Percentiles rank a stretch among this genome's conserved stretches.
Conservation (phyloP, 2,329 filamentous ascomycete species). For the Aspergillus costaricaensis region DNA sequence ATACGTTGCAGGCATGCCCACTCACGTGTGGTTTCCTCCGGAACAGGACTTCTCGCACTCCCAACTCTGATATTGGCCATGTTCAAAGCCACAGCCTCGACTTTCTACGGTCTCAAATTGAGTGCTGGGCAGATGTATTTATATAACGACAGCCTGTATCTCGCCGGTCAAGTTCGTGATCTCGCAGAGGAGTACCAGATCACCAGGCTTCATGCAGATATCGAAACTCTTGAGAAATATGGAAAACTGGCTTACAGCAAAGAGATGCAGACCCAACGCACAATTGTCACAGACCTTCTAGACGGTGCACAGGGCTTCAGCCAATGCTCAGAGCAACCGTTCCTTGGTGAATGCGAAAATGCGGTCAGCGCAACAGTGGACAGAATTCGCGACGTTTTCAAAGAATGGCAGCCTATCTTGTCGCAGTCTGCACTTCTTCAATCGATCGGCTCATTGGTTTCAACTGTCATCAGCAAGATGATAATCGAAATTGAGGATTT, state of each 20-base stretch:
- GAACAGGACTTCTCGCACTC: conserved; percentile 46
- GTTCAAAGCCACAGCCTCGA: conserved; percentile 52
- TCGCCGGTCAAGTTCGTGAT: conserved; percentile 56
- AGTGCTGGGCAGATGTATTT: conserved; percentile 62
- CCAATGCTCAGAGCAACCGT: conserved; percentile 61
- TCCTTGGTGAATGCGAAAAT: conserved; percentile 61
- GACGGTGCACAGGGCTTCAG: conserved; percentile 65
- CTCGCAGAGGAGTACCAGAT: conserved; percentile 51
- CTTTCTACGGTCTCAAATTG: conserved; percentile 47
- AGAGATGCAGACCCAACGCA: conserved; percentile 66
- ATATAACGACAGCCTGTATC: conserved; percentile 64
- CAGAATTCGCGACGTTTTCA: conserved; percentile 58
- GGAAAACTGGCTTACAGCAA: conserved; percentile 63
- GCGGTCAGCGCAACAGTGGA: conserved; percentile 61
- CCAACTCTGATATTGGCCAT: conserved; percentile 52
- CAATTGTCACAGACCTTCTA: conserved; percentile 62
- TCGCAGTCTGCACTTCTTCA: conserved; percentile 64
- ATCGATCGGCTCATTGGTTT: conserved; percentile 60
- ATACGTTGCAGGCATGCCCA: conserved; percentile 32
- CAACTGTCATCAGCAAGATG: conserved; percentile 60
- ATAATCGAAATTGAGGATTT: conserved; percentile 65
- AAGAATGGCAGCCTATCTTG: conserved; percentile 59
- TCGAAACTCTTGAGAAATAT: conserved; percentile 59
- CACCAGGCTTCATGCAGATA: conserved; percentile 56
- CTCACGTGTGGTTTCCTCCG: conserved; percentile 44